A percentile compares a stretch with the other conserved stretches of the same genome.
Evolutionary conservation across 2,329 filamentous ascomycete species (phyloP).

Genomic region (Colletotrichum sp.): DNA sequence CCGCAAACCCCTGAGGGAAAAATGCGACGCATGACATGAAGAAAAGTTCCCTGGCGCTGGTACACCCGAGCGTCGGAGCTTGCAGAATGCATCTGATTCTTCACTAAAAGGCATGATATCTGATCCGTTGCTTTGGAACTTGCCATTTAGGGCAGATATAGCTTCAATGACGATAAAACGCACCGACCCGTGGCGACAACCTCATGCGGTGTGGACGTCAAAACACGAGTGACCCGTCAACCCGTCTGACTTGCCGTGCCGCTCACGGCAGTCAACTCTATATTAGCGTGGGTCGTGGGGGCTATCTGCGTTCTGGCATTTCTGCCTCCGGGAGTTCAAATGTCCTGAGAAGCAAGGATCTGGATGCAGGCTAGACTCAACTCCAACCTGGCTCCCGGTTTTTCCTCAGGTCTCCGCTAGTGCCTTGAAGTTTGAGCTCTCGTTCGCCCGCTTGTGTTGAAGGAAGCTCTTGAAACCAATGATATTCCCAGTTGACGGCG

Average conservation of each 20-base stretch:
- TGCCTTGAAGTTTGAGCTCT: background rate
- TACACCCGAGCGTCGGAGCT: background rate
- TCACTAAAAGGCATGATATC: background rate
- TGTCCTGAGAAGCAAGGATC: background rate
- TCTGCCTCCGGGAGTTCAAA: background rate
- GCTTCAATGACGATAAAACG: background rate
- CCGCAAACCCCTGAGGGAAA: background rate
- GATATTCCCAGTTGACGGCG: background rate
- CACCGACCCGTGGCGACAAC: background rate
- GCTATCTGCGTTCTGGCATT: background rate
- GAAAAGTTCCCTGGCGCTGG: background rate
- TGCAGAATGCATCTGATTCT: background rate
- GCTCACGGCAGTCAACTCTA: constrained; percentile 1
- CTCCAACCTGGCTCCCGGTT: background rate
- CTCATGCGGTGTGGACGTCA: background rate
- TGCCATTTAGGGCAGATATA: background rate
- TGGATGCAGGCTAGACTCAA: background rate
- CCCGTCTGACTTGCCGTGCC: background rate
- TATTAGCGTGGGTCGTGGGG: constrained; percentile 1
- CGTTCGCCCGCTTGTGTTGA: background rate
- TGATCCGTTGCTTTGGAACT: background rate
- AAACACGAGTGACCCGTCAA: background rate
- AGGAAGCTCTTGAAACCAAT: background rate
- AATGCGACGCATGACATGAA: constrained; percentile 7
- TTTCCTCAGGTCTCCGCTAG: background rate